These are phyloP conservation scores for Melampsora americana DNA, from an alignment of 1,284 basidiomycete species.

Conservation along the genomic window DNA sequence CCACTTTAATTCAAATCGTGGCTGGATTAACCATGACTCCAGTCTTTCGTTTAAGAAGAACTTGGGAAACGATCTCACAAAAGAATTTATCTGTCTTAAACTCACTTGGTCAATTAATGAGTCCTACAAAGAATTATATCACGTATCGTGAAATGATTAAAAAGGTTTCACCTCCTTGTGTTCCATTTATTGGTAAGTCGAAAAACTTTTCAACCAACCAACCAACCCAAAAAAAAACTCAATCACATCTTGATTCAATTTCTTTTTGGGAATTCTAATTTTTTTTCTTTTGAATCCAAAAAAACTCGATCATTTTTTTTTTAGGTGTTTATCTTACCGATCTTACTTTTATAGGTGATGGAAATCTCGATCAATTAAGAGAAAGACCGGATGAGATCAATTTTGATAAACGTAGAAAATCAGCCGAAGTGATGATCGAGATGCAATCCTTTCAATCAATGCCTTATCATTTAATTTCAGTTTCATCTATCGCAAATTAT, in stretches of 20 bases:
- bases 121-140: conserved; percentile 74
- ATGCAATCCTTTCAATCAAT: no score
- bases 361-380: conserved; percentile 77
- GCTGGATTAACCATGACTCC: conserved; percentile 92
- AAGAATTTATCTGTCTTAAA: no score
- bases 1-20: conserved; percentile 89
- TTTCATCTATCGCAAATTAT: no score
- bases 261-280: no score
- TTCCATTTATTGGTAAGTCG: conserved; percentile 87
- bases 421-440: no score
- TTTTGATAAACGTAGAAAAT: no score
- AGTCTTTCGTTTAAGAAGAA: conserved; percentile 83
- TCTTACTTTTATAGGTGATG: conserved; percentile 94
- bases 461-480: no score
- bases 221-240: no score
- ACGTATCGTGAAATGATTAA: conserved; percentile 83
- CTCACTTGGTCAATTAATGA: conserved; percentile 45
- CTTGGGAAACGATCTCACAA: conserved; percentile 70
- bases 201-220: no score
- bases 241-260: no score
- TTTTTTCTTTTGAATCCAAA: no score
- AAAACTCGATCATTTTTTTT: no score
- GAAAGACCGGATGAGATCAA: conserved; percentile 53
- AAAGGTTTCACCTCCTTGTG: conserved; percentile 83
- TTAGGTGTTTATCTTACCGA: conserved; percentile 90